A percentile compares a stretch with the other conserved stretches of the same genome.
Evolutionary conservation across 495 filamentous ascomycete genomes (phyloP).

Genomic region (Aspergillus asperescens): DNA sequence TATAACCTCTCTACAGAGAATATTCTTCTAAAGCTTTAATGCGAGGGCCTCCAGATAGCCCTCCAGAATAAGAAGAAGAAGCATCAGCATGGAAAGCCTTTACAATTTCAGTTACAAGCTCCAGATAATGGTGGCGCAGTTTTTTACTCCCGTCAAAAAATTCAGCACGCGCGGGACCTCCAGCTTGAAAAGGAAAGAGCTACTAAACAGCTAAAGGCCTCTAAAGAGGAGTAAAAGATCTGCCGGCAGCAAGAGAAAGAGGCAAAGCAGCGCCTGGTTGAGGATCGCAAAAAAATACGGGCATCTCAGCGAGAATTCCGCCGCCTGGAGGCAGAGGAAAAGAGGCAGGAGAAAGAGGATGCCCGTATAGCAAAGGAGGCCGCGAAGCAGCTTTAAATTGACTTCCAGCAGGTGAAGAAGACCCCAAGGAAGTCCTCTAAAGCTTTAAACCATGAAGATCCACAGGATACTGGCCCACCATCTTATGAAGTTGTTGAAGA

Average conservation of each 20-base stretch:
- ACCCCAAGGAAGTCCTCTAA: not conserved
- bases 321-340: not conserved
- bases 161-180: constrained; percentile 2
- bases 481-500: not conserved
- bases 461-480: not conserved
- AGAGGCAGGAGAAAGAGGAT: not conserved
- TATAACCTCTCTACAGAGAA: not conserved
- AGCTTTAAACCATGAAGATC: not conserved
- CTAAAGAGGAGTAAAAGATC: not conserved
- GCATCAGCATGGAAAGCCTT: not conserved
- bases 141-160: not conserved
- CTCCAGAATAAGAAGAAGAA: constrained; percentile 2
- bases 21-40: not conserved
- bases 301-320: not conserved
- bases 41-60: not conserved
- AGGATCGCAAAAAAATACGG: not conserved
- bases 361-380: not conserved
- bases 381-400: not conserved
- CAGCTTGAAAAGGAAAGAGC: not conserved
- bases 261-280: not conserved
- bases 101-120: not conserved
- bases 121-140: not conserved
- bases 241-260: not conserved
- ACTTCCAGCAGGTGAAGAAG: not conserved
- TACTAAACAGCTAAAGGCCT: not conserved